phyloP scores from a whole-genome alignment of 768 basidiomycete species.

The Calocera cornea region DNA sequence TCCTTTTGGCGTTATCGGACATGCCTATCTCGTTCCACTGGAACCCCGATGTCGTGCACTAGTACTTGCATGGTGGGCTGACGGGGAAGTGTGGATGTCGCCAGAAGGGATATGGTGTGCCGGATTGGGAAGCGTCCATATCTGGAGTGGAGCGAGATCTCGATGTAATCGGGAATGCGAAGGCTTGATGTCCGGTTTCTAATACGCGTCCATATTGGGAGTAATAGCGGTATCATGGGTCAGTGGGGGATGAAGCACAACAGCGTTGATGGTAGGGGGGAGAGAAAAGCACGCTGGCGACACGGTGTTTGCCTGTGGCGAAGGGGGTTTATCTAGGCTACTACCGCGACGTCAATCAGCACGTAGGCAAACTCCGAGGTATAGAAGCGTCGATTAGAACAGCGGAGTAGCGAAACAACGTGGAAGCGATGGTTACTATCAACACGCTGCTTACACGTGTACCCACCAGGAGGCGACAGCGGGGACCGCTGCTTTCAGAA shows the following conservation, averaged over 20 bases:
- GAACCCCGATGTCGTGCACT: background rate
- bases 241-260: background rate
- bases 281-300: background rate
- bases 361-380: background rate
- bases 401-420: background rate
- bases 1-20: background rate
- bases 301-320: background rate
- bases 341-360: background rate
- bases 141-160: background rate
- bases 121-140: background rate
- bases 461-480: background rate
- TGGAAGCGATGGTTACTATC: background rate
- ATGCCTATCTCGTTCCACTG: background rate
- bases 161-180: background rate
- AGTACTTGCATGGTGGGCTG: background rate
- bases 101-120: background rate
- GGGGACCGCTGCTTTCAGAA: background rate
- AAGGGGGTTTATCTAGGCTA: background rate
- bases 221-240: background rate
- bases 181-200: background rate
- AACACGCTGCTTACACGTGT: slow-evolving; percentile 5
- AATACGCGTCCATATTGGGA: background rate
- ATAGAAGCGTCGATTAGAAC: background rate
- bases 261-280: background rate
- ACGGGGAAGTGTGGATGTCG: background rate